Conservation (phyloP, 176 grass and related monocot species). For the Neostapfia colusana region DNA sequence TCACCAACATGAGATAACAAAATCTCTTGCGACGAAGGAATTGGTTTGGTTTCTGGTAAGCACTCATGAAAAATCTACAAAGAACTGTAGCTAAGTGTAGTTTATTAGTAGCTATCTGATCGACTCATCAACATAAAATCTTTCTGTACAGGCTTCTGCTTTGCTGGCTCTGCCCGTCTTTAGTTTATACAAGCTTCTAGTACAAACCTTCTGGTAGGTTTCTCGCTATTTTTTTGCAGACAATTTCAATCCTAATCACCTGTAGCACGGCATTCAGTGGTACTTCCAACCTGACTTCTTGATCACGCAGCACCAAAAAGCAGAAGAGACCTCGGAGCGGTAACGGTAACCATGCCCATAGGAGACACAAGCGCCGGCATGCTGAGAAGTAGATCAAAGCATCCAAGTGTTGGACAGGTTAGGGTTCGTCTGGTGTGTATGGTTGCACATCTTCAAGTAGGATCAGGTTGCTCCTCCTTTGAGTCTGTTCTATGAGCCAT, state of each 20-base stretch:
- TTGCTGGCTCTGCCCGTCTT: conserved; percentile 76
- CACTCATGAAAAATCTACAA: conserved; percentile 7
- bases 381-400: conserved; percentile 55
- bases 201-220: conserved; percentile 67
- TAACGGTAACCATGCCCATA: conserved; percentile 51
- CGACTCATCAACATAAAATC: conserved; percentile 6
- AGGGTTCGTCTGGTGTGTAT: conserved; percentile 22
- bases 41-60: conserved; percentile 97
- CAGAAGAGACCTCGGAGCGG: conserved; percentile 43
- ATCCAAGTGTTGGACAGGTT: background rate
- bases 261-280: background rate
- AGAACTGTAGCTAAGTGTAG: background rate
- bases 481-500: conserved; percentile 9
- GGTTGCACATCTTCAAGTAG: conserved; percentile 23
- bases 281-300: background rate
- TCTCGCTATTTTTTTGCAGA: background rate
- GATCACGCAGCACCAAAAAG: conserved; percentile 61
- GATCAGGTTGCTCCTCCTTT: conserved; percentile 12
- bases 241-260: conserved; percentile 1
- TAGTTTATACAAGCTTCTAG: conserved; percentile 65
- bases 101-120: conserved; percentile 14
- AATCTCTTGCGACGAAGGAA: conserved; percentile 81
- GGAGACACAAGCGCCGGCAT: conserved; percentile 73
- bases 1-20: conserved; percentile 75
- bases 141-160: conserved; percentile 75